Conservation (phyloP, 495 filamentous ascomycete genomes). For the Sordaria brevicollis region DNA sequence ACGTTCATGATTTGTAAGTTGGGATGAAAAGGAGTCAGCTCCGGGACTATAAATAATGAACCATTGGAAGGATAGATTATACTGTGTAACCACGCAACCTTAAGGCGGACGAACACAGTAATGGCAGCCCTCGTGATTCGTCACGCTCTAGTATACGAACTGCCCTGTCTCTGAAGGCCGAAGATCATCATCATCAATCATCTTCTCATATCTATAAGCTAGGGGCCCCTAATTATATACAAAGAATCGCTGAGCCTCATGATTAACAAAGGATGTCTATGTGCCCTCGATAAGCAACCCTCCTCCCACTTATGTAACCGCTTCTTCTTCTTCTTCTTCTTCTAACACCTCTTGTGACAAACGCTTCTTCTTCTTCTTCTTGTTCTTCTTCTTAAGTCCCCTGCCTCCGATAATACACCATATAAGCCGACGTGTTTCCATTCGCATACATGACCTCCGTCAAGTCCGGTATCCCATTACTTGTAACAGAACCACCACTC, state of each 20-base stretch:
- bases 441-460: conserved; percentile 14
- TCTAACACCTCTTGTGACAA: too few relatives aligned
- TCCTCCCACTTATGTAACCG: too few relatives aligned
- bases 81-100: neutral
- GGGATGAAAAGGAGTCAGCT: neutral
- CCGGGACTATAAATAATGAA: neutral
- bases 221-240: neutral
- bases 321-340: too few relatives aligned
- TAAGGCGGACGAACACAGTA: neutral
- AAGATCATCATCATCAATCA: neutral
- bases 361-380: too few relatives aligned
- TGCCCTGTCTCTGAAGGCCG: too few relatives aligned
- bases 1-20: neutral
- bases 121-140: neutral
- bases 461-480: conserved; percentile 1
- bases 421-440: conserved; percentile 14
- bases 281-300: too few relatives aligned
- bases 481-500: neutral
- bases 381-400: conserved; percentile 8
- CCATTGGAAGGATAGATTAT: neutral
- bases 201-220: neutral
- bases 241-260: neutral
- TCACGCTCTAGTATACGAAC: too few relatives aligned
- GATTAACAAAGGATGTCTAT: neutral
- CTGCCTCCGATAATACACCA: conserved; percentile 19